Conservation (phyloP, 2,329 filamentous ascomycete genomes). For the Aspergillus clavatus region DNA sequence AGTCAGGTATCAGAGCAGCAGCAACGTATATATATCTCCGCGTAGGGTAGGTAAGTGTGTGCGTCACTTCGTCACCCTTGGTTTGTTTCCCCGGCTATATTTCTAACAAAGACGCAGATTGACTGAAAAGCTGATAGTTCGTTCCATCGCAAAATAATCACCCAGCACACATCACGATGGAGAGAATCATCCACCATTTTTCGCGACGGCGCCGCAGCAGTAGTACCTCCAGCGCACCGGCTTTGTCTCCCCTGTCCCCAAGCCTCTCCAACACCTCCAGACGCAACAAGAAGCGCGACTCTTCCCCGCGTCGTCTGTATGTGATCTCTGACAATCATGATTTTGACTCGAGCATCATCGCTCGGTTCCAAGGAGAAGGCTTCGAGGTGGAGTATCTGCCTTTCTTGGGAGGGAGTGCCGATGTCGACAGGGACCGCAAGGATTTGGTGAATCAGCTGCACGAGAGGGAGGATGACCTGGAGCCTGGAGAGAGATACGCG, state of each 20-base stretch:
- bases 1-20: no score
- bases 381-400: conserved; percentile 54
- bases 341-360: conserved; percentile 50
- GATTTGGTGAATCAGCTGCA: conserved; percentile 47
- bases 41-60: no score
- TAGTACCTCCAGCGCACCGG: conserved; percentile 1
- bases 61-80: no score
- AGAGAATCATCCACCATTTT: conserved; percentile 14
- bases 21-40: no score
- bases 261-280: conserved; percentile 1
- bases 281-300: conserved; percentile 11
- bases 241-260: conserved; percentile 4
- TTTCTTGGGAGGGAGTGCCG: conserved; percentile 25
- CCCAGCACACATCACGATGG: no score
- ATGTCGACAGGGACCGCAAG: conserved; percentile 46
- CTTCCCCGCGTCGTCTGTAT: conserved; percentile 23
- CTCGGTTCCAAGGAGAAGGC: conserved; percentile 54
- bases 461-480: conserved; percentile 49
- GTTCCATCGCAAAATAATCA: no score
- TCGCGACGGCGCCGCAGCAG: conserved; percentile 14
- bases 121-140: no score
- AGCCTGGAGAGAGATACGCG: conserved; percentile 53
- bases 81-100: no score
- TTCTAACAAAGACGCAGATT: no score
- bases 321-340: conserved; percentile 27